phyloP scores from a whole-genome alignment of 768 basidiomycete genomes.

The Sarcomyxa edulis region DNA sequence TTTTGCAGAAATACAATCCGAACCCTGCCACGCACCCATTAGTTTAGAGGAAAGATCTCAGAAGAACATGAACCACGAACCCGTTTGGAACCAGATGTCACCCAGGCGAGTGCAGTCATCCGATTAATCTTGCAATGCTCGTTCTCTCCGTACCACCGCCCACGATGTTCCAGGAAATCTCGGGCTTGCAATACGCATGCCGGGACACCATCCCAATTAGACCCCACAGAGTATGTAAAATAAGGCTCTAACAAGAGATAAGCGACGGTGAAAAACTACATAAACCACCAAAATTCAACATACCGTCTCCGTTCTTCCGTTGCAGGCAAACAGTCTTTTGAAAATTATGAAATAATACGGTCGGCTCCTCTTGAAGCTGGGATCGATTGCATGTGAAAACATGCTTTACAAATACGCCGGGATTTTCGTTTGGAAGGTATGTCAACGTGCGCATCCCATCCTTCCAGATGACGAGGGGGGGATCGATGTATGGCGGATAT shows the following conservation, averaged over 20 bases:
- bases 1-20: slow-evolving; percentile 21
- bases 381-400: slow-evolving; percentile 1
- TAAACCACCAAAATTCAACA: not conserved
- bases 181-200: slow-evolving; percentile 18
- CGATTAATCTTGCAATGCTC: slow-evolving; percentile 24
- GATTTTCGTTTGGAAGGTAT: not conserved
- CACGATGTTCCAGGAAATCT: slow-evolving; percentile 25
- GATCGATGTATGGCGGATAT: not conserved
- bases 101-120: slow-evolving; percentile 37
- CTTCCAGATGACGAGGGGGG: not conserved
- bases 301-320: not conserved
- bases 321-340: slow-evolving; percentile 1
- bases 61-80: slow-evolving; percentile 13
- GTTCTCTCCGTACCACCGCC: slow-evolving; percentile 28
- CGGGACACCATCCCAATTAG: slow-evolving; percentile 19
- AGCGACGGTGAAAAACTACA: not conserved
- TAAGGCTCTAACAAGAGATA: slow-evolving; percentile 20
- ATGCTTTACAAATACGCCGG: slow-evolving; percentile 1
- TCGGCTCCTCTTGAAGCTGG: slow-evolving; percentile 1
- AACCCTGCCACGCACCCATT: slow-evolving; percentile 16
- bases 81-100: slow-evolving; percentile 30
- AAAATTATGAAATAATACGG: not conserved
- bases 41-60: not conserved
- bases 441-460: slow-evolving; percentile 4
- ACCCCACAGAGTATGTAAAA: slow-evolving; percentile 19